Conservation (phyloP, 176 grass and related monocot genomes). For the Areca catechu region DNA sequence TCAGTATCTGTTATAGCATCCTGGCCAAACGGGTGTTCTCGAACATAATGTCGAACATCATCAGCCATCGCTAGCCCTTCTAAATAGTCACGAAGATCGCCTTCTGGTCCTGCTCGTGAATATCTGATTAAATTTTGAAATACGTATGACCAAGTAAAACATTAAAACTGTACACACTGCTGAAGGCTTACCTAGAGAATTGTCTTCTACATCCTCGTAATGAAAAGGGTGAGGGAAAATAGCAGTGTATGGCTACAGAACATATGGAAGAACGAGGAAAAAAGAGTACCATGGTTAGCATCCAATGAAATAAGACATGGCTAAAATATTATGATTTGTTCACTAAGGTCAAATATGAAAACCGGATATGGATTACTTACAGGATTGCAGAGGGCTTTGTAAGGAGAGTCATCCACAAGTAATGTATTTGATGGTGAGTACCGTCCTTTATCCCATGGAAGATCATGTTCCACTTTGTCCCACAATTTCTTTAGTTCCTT, state of each 20-base stretch:
- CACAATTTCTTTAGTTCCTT: conserved; percentile 91
- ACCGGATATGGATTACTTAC: conserved; percentile 34
- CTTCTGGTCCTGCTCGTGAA: conserved; percentile 48
- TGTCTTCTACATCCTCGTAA: conserved; percentile 40
- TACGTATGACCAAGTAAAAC: not conserved
- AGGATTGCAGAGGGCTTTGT: conserved; percentile 79
- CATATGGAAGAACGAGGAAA: not conserved
- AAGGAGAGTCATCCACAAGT: conserved; percentile 96
- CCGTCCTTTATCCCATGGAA: conserved; percentile 68
- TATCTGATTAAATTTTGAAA: conserved; percentile 5
- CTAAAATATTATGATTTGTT: conserved; percentile 8
- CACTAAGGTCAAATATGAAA: conserved; percentile 6
- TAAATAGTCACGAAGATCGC: conserved; percentile 80
- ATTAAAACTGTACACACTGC: conserved; percentile 2
- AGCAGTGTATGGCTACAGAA: conserved; percentile 60
- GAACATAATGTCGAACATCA: conserved; percentile 55
- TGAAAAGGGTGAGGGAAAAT: conserved; percentile 60
- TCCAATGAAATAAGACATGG: not conserved
- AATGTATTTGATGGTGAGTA: conserved; percentile 87
- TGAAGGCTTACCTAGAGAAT: conserved; percentile 55
- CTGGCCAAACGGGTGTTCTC: conserved; percentile 75
- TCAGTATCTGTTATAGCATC: conserved; percentile 54
- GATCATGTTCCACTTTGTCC: conserved; percentile 59
- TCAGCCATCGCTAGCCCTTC: conserved; percentile 46
- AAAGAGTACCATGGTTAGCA: too few species aligned